Base-by-base conservation (phyloP, 768 basidiomycete species). In the Termitomyces sp. region DNA sequence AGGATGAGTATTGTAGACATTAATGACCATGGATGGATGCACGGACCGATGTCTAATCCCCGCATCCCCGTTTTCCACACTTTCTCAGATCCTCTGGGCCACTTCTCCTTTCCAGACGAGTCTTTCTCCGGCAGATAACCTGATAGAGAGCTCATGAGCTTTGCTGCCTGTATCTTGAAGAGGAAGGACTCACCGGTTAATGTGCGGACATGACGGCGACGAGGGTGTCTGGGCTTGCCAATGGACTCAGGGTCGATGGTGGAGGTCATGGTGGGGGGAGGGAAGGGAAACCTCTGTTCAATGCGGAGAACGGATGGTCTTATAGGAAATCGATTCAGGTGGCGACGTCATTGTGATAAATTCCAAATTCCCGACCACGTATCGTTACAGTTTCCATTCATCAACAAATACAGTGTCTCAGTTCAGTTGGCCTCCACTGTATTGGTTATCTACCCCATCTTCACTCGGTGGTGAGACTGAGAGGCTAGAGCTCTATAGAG, bases 91-190 rank as follows among this genome's bases (percentile, higher is more conserved):
- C 91, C 91, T 57, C 76, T 77, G 31, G 91, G 91, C 91, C 91
- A 94, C 69, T 86, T 86, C 67, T 92, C 91, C 66, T 89, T 85
- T 32, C 91, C 91, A 42, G 76, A 67, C 3, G 78, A 84, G 63
- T 92, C 89, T 42, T 80, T 81, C 67, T 93, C 91, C 4, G 91
- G 88, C 3, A 86, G 70, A 64, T 91, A 92, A 15, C 88, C 91
- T 93, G 52, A 46, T 15, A n/a, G 18, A 20, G 13, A 51, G 40
- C 33, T 47, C 40, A 54, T 18, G 36, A 9, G 32, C 33, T 43
- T 35, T 32, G 13, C 46, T 41, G 5, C n/a, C 23, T 23, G 23
- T 9, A 52, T 22, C 23, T 43, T 58, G 49, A n/a, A 42, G 36
- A 48, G 15, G 43, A 56, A 12, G 25, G 39, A 39, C 69, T 49